phyloP scores from a whole-genome alignment of 805 yeast genomes.

The Metschnikowia reukaufii region DNA sequence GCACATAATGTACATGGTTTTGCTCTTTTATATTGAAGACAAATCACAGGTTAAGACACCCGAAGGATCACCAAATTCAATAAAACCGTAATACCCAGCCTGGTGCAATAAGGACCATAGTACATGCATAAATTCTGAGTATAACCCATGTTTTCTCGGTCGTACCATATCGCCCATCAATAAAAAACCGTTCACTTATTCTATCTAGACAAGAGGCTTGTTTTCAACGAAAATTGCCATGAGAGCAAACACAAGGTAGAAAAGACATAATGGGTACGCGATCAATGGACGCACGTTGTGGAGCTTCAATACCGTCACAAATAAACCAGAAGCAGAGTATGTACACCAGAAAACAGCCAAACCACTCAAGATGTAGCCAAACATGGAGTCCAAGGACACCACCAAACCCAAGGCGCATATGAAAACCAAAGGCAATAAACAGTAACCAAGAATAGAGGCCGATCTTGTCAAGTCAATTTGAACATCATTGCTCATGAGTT shows the following conservation, averaged over 20 bases:
- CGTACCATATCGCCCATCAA: too few species aligned
- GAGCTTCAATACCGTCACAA: conserved; percentile 79
- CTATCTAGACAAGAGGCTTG: conserved; percentile 10
- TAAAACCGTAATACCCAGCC: too few species aligned
- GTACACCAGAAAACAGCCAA: conserved; percentile 87
- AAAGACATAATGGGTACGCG: conserved; percentile 90
- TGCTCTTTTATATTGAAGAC: too few species aligned
- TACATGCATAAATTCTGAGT: too few species aligned
- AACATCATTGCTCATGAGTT: conserved; percentile 73
- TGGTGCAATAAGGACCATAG: too few species aligned
- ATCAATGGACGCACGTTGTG: conserved; percentile 84
- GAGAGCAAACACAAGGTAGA: conserved; percentile 90
- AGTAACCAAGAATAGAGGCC: conserved; percentile 91
- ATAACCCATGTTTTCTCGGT: too few species aligned
- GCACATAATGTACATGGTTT: too few species aligned
- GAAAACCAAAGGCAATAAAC: conserved; percentile 83
- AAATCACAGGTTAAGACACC: too few species aligned
- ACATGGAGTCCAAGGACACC: conserved; percentile 62
- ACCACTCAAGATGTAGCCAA: conserved; percentile 70
- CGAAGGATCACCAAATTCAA: too few species aligned
- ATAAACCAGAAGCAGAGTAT: conserved; percentile 87
- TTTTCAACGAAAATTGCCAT: conserved; percentile 84
- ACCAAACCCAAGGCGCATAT: conserved; percentile 71
- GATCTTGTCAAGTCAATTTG: conserved; percentile 65
- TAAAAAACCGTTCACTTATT: too few species aligned